phyloP scores from a whole-genome alignment of 2,329 filamentous ascomycete species.

The Akanthomyces muscarius region DNA sequence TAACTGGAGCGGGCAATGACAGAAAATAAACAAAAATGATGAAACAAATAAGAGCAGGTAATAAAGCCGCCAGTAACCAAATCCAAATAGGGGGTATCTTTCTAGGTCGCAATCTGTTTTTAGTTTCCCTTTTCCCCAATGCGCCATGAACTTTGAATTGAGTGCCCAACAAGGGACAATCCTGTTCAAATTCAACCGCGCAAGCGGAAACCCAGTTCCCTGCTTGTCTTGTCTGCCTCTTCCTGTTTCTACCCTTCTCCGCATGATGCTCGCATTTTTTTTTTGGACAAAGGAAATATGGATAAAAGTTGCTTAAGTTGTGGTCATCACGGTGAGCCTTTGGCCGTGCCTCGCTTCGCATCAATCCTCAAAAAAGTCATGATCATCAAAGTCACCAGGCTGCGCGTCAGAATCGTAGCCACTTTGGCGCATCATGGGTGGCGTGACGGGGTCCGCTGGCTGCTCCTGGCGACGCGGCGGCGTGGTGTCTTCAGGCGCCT shows the following conservation, averaged over 20 bases:
- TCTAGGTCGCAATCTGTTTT: slow-evolving; percentile 21
- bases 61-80: slow-evolving; percentile 13
- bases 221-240: not conserved
- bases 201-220: not conserved
- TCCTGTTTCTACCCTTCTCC: not conserved
- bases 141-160: not conserved
- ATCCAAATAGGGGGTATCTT: slow-evolving; percentile 25
- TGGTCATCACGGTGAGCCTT: not conserved
- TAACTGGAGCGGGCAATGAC: not conserved
- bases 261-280: slow-evolving; percentile 19
- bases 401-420: slow-evolving; percentile 60
- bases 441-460: slow-evolving; percentile 48
- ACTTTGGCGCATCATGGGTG: slow-evolving; percentile 56
- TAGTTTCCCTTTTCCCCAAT: not conserved
- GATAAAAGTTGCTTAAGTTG: slow-evolving; percentile 14
- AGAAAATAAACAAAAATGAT: slow-evolving; percentile 1
- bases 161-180: not conserved
- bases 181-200: not conserved
- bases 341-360: slow-evolving; percentile 1
- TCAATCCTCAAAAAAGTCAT: slow-evolving; percentile 52
- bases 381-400: slow-evolving; percentile 56
- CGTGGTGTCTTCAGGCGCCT: slow-evolving; percentile 39
- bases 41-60: slow-evolving; percentile 1
- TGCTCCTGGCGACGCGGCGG: slow-evolving; percentile 36
- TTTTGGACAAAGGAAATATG: slow-evolving; percentile 27